These are phyloP conservation scores for Neurospora sp. DNA, from an alignment of 495 filamentous ascomycete species.

Conservation along the genomic window DNA sequence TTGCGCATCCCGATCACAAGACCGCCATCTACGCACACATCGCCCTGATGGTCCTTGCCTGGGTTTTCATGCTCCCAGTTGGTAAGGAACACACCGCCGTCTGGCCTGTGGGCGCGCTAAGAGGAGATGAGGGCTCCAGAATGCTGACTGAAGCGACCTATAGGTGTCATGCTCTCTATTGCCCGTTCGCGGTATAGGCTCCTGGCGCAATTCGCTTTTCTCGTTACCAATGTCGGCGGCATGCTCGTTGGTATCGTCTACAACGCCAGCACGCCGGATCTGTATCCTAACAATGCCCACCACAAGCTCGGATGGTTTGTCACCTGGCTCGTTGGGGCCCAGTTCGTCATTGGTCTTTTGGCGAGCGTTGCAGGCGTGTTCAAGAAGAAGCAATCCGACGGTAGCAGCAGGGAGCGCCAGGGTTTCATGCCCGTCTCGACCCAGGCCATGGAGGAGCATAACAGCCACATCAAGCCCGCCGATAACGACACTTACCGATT, in stretches of 20 bases:
- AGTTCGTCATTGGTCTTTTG: conserved; percentile 59
- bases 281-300: conserved; percentile 84
- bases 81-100: conserved; percentile 42
- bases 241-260: conserved; percentile 67
- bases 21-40: conserved; percentile 70
- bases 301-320: conserved; percentile 83
- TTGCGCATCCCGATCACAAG: conserved; percentile 55
- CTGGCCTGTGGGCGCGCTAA: background rate
- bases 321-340: conserved; percentile 58
- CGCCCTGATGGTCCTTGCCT: conserved; percentile 64
- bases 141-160: conserved; percentile 12
- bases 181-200: conserved; percentile 67
- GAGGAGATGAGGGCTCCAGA: background rate
- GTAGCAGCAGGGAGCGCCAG: conserved; percentile 29
- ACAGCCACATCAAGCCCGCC: conserved; percentile 30
- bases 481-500: conserved; percentile 44
- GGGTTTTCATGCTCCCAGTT: conserved; percentile 76
- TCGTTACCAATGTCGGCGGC: conserved; percentile 59
- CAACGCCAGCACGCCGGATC: conserved; percentile 71
- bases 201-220: conserved; percentile 65
- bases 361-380: conserved; percentile 36
- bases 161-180: conserved; percentile 79
- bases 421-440: conserved; percentile 61
- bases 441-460: conserved; percentile 54
- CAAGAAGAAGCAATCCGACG: conserved; percentile 3